Evolutionary conservation across 2,329 filamentous ascomycete genomes (phyloP).

Genomic region (Huntiella savannae): DNA sequence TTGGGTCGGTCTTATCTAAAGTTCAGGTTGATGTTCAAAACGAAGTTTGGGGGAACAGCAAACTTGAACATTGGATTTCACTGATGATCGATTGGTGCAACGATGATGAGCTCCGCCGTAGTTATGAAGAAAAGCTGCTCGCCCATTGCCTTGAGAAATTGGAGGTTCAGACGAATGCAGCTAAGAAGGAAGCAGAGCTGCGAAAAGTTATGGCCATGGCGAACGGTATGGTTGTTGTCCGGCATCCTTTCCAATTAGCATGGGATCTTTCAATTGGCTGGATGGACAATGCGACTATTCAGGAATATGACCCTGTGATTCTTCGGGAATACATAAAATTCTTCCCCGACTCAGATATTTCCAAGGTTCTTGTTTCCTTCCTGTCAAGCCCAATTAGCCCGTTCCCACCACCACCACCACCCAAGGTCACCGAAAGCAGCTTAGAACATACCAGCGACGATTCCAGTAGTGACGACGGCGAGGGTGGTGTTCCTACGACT

Average conservation of each 20-base stretch:
- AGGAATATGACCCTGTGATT: constrained; percentile 60
- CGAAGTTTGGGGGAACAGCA: constrained; percentile 59
- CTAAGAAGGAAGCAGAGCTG: constrained; percentile 34
- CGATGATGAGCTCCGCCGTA: constrained; percentile 67
- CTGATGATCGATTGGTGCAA: constrained; percentile 76
- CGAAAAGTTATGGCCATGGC: constrained; percentile 54
- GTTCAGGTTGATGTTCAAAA: constrained; percentile 75
- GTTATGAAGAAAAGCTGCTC: constrained; percentile 79
- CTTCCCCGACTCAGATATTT: constrained; percentile 69
- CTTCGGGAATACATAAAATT: constrained; percentile 63
- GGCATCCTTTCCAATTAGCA: constrained; percentile 71
- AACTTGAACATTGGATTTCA: constrained; percentile 62
- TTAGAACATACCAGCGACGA: constrained; percentile 22
- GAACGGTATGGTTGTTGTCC: constrained; percentile 88
- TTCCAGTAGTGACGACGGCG: constrained; percentile 32
- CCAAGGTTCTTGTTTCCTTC: constrained; percentile 65
- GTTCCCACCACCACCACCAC: constrained; percentile 34
- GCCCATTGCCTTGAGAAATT: constrained; percentile 64
- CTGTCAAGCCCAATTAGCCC: constrained; percentile 69
- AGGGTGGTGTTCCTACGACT: constrained; percentile 33
- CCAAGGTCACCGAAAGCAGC: constrained; percentile 2
- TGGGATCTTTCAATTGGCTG: constrained; percentile 88
- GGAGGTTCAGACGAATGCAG: constrained; percentile 39
- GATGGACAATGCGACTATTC: constrained; percentile 56
- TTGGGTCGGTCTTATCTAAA: constrained; percentile 66